A percentile compares a stretch with the other conserved stretches of the same genome.
Conservation (phyloP, 768 basidiomycete genomes). For the Termitomyces sp. region DNA sequence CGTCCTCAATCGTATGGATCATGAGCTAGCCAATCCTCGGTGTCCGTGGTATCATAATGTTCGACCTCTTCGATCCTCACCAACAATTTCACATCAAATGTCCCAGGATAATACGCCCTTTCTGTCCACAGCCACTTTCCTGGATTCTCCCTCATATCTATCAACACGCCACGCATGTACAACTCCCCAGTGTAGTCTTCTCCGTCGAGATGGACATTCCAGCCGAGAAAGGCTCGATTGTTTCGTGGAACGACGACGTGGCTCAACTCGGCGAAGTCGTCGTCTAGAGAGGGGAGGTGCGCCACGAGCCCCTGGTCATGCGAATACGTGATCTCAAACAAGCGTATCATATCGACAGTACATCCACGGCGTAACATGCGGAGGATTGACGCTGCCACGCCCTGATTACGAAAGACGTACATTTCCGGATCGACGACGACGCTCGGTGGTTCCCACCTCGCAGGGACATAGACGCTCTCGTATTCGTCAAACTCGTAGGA, state of each 20-base stretch:
- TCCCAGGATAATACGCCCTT: conserved; percentile 16
- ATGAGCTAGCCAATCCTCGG: conserved; percentile 25
- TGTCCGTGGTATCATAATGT: conserved; percentile 29
- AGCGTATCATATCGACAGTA: conserved; percentile 49
- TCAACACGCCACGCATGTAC: conserved; percentile 36
- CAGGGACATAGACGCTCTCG: conserved; percentile 28
- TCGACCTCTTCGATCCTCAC: conserved; percentile 23
- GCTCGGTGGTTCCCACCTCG: conserved; percentile 57
- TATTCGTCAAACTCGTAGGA: conserved; percentile 11
- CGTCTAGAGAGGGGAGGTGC: conserved; percentile 29
- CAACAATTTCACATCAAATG: conserved; percentile 27
- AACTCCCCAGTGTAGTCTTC: conserved; percentile 38
- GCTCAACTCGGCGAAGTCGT: conserved; percentile 18
- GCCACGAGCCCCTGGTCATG: conserved; percentile 52
- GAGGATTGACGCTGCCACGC: conserved; percentile 12
- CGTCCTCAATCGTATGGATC: conserved; percentile 6
- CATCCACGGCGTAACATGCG: conserved; percentile 55
- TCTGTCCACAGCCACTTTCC: conserved; percentile 27
- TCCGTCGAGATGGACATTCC: conserved; percentile 52
- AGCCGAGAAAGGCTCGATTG: conserved; percentile 56
- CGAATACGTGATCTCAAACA: conserved; percentile 48
- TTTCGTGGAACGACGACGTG: conserved; percentile 21
- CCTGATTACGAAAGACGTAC: conserved; percentile 21
- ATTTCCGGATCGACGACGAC: conserved; percentile 20
- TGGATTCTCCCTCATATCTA: conserved; percentile 25